Percentiles rank a stretch among this genome's conserved stretches.
phyloP scores from a whole-genome alignment of 352 stramenopile genomes.

The Pythium oligandrum region DNA sequence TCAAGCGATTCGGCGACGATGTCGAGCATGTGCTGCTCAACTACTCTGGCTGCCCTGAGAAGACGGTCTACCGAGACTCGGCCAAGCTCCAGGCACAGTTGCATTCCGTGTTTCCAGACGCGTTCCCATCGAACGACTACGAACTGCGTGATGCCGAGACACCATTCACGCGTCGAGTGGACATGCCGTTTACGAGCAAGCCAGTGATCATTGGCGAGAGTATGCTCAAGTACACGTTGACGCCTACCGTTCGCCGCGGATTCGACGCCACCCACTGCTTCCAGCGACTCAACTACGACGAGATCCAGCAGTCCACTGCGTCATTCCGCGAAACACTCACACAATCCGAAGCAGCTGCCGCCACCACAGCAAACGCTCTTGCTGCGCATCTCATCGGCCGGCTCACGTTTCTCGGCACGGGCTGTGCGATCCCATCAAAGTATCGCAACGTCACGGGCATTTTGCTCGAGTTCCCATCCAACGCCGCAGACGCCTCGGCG shows the following conservation, averaged over 20 bases:
- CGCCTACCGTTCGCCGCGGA: slow-evolving; percentile 49
- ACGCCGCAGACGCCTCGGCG: not conserved
- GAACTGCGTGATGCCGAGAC: slow-evolving; percentile 34
- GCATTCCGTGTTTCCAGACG: slow-evolving; percentile 52
- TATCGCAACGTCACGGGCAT: slow-evolving; percentile 98
- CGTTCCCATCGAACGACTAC: slow-evolving; percentile 49
- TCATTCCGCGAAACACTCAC: slow-evolving; percentile 10
- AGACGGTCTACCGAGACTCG: slow-evolving; percentile 71
- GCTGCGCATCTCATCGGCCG: slow-evolving; percentile 24
- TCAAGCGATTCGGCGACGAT: slow-evolving; percentile 42
- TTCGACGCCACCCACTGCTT: slow-evolving; percentile 59
- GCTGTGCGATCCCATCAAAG: slow-evolving; percentile 96
- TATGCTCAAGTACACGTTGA: slow-evolving; percentile 68
- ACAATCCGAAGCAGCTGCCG: not conserved
- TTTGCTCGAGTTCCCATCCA: slow-evolving; percentile 66
- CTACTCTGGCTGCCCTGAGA: slow-evolving; percentile 40
- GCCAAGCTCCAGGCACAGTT: slow-evolving; percentile 68
- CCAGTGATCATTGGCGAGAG: slow-evolving; percentile 47
- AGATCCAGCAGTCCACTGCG: slow-evolving; percentile 34
- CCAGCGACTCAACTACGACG: slow-evolving; percentile 36
- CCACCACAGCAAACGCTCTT: slow-evolving; percentile 3
- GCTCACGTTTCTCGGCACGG: slow-evolving; percentile 96
- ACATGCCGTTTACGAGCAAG: slow-evolving; percentile 18
- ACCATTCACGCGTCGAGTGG: slow-evolving; percentile 29
- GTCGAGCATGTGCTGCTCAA: slow-evolving; percentile 60